These are phyloP conservation scores for Citrus unshiu DNA, from an alignment of 345 rosid genomes.

Conservation along the genomic window DNA sequence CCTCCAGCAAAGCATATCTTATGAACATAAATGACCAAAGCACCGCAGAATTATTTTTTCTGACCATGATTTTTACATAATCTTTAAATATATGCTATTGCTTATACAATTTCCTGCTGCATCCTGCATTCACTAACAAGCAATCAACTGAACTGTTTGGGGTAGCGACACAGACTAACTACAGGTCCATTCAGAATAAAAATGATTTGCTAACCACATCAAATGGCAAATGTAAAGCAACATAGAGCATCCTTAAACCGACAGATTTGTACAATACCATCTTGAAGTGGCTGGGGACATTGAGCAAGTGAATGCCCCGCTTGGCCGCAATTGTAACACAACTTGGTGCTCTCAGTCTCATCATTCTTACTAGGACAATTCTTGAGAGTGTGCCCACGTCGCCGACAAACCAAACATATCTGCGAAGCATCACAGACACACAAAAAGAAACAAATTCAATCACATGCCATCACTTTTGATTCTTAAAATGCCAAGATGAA, in stretches of 20 bases:
- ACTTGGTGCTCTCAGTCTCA: conserved; percentile 47
- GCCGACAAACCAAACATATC: conserved; percentile 85
- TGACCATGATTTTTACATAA: neutral
- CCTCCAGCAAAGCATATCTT: neutral
- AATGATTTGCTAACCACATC: neutral
- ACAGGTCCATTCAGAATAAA: neutral
- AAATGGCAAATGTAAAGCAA: neutral
- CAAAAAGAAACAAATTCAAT: neutral
- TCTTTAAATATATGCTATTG: neutral
- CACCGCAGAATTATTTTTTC: too few relatives aligned
- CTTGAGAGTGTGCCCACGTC: conserved; percentile 83
- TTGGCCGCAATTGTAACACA: conserved; percentile 88
- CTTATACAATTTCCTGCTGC: neutral
- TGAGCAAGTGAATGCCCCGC: conserved; percentile 74
- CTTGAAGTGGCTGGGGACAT: conserved; percentile 71
- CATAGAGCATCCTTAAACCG: neutral
- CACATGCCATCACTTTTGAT: neutral
- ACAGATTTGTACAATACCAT: conserved; percentile 40
- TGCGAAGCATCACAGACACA: conserved; percentile 29
- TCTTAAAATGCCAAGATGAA: neutral
- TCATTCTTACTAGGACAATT: conserved; percentile 68
- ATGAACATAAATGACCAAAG: neutral
- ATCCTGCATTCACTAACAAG: neutral
- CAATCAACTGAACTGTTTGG: neutral
- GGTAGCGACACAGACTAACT: neutral